Evolutionary conservation across 192 early-diverging fungal genomes (phyloP).

Genomic region (Haplosporangium gracile): DNA sequence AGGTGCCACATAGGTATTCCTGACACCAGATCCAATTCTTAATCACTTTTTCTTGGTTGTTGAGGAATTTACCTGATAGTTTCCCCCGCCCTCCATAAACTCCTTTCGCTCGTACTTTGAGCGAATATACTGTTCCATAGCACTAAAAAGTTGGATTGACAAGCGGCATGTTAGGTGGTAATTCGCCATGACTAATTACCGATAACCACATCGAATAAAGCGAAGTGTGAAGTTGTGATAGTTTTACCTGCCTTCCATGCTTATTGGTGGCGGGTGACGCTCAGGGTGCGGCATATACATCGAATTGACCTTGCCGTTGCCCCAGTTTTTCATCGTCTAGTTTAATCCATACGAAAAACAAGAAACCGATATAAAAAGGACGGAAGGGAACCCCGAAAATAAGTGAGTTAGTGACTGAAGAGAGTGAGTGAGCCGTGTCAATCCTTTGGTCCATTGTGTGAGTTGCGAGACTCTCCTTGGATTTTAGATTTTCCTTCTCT

Average conservation of each 20-base stretch:
- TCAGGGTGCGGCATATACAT: slow-evolving; percentile 80
- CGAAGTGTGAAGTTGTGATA: neutral
- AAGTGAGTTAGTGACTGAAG: neutral
- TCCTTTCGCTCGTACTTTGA: slow-evolving; percentile 90
- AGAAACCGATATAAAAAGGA: neutral
- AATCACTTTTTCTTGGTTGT: neutral
- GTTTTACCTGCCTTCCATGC: slow-evolving; percentile 68
- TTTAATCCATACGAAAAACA: neutral
- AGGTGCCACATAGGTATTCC: neutral
- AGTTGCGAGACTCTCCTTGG: neutral
- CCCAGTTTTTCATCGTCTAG: slow-evolving; percentile 67
- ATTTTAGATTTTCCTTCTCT: neutral
- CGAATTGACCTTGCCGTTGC: slow-evolving; percentile 77
- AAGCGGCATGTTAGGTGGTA: neutral
- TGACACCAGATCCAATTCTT: neutral
- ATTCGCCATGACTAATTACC: neutral
- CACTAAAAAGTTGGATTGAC: slow-evolving; percentile 56
- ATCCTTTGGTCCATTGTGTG: neutral
- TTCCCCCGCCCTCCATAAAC: slow-evolving; percentile 67
- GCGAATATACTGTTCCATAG: slow-evolving; percentile 90
- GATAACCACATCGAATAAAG: neutral
- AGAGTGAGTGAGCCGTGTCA: neutral
- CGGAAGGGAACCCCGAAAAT: neutral
- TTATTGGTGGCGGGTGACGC: slow-evolving; percentile 72
- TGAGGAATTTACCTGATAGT: slow-evolving; percentile 24